Evolutionary conservation across 345 rosid genomes (phyloP), one percentile per base, ranked within the genome.

Genomic region (Pelargonium nanum): DNA sequence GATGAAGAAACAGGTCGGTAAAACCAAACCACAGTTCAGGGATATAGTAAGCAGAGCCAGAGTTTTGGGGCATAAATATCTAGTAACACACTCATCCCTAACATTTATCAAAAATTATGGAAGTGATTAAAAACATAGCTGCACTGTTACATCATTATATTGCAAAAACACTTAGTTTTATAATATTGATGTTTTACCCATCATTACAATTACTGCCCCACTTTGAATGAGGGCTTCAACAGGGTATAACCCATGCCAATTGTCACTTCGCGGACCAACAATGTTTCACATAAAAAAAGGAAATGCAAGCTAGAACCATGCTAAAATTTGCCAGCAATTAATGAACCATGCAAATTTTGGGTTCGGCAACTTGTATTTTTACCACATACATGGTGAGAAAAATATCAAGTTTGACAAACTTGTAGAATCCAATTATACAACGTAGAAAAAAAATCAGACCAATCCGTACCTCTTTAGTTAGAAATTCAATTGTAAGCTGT

Each of bases 401-500:
- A 16, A 30, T 22, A 4, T 19, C 24, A 52, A 25, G 51, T 13
- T 26, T 8, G 17, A 13, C 5, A 55, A 23, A 23, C 26, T 22
- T 16, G 60, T 28, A 56, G 5, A 44, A 32, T n/a, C 61, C 21
- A 54, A 55, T 1, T 30, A 61, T 19, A 64, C 17, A 60, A 61
- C 61, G 26, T 22, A 24, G 0, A 16, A 34, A 55, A 67, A 59
- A 24, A 40, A 50, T 25, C 25, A 12, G 19, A 56, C 25, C 12
- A 63, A 22, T 61, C 22, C 23, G 6, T 57, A 93, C 99, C 97
- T 93, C 96, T 74, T 87, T 93, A 13, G 91, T 72, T 60, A 85
- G 63, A 74, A 93, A 77, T 78, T 93, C 97, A 10, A 93, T 83
- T 22, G 97, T 93, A 59, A 93, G 78, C 68, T 93, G 99, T 63